phyloP scores from a whole-genome alignment of 148 eudicot species.

The Vaccinium vitisidaea region DNA sequence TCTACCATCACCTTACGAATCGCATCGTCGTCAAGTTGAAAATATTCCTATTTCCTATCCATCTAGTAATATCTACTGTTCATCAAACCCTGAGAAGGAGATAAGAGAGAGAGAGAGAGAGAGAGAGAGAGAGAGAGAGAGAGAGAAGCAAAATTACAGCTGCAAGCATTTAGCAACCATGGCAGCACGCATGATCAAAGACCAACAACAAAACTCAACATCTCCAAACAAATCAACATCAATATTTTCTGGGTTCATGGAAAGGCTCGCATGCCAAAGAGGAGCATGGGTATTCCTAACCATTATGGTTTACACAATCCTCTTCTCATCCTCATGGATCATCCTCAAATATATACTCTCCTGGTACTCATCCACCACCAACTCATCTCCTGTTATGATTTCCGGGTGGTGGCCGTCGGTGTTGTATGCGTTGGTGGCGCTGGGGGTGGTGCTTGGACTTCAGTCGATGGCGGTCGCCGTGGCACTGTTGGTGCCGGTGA shows the following conservation, averaged over 20 bases:
- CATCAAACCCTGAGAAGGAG: background rate
- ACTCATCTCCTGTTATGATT: slow-evolving; percentile 1
- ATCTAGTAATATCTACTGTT: background rate
- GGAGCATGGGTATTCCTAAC: slow-evolving; percentile 48
- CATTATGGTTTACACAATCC: slow-evolving; percentile 32
- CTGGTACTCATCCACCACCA: slow-evolving; percentile 34
- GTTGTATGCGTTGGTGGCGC: slow-evolving; percentile 49
- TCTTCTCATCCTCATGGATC: slow-evolving; percentile 44
- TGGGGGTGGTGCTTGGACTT: slow-evolving; percentile 63
- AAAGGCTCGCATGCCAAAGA: slow-evolving; percentile 38
- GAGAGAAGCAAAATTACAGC: background rate
- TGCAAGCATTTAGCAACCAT: background rate
- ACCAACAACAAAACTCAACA: background rate
- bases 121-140: too few relatives aligned
- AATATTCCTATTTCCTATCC: background rate
- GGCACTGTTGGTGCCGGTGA: slow-evolving; percentile 34
- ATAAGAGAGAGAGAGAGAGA: too few relatives aligned
- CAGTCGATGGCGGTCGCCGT: slow-evolving; percentile 67
- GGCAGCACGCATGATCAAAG: background rate
- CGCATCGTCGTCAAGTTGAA: too few relatives aligned
- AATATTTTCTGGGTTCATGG: slow-evolving; percentile 16
- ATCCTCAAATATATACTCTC: slow-evolving; percentile 39
- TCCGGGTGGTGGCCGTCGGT: slow-evolving; percentile 42
- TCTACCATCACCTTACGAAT: too few relatives aligned
- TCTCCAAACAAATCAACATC: background rate